Evolutionary conservation across 2,329 filamentous ascomycete genomes (phyloP).

Genomic region (Trichoderma koningiopsis): DNA sequence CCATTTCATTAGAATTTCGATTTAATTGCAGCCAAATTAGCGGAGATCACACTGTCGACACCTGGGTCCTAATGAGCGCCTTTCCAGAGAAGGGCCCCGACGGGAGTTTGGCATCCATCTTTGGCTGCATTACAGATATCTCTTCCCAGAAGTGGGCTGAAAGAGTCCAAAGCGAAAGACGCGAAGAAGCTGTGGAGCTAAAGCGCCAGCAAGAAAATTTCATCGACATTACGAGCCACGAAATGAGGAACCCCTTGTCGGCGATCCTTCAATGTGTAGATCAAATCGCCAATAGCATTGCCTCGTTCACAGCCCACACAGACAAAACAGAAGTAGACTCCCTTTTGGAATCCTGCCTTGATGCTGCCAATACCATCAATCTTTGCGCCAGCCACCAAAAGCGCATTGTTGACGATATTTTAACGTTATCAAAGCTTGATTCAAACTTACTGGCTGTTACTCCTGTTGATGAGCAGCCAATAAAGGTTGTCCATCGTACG

Average conservation of each 20-base stretch:
- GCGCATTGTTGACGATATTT: conserved; percentile 67
- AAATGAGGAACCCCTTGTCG: conserved; percentile 75
- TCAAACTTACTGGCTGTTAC: conserved; percentile 71
- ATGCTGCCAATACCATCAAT: conserved; percentile 80
- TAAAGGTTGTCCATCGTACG: conserved; percentile 67
- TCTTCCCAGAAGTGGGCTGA: conserved; percentile 85
- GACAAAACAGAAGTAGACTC: conserved; percentile 49
- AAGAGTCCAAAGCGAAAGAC: conserved; percentile 73
- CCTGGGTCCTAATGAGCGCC: conserved; percentile 76
- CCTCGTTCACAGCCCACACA: conserved; percentile 43
- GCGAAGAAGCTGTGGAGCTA: conserved; percentile 78
- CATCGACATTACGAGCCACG: conserved; percentile 73
- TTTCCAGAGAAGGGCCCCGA: conserved; percentile 69
- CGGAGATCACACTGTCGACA: conserved; percentile 63
- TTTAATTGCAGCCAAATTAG: conserved; percentile 70
- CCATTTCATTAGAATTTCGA: conserved; percentile 72
- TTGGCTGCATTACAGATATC: conserved; percentile 83
- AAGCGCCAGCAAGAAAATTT: conserved; percentile 74
- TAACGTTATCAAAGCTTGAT: conserved; percentile 70
- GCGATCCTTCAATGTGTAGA: conserved; percentile 77
- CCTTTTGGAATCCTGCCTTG: conserved; percentile 60
- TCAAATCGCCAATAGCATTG: conserved; percentile 62
- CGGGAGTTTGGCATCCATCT: conserved; percentile 71
- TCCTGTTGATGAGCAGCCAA: conserved; percentile 68
- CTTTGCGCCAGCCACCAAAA: conserved; percentile 80